These are phyloP conservation scores for Grosmannia clavigera DNA, from an alignment of 2,329 filamentous ascomycete genomes.

Conservation along the genomic window DNA sequence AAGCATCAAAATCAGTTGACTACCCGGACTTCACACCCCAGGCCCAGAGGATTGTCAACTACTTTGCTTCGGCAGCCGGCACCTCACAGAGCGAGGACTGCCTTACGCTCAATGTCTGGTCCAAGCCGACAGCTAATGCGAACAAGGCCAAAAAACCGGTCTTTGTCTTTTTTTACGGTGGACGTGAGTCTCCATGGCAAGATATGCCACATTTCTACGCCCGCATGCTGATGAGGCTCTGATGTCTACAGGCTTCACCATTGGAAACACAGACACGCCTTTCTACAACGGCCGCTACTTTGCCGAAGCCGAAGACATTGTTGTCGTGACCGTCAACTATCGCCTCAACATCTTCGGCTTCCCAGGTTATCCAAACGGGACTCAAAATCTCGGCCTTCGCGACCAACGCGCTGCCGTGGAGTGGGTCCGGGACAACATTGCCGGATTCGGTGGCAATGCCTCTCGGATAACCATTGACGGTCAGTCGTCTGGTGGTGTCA, in stretches of 20 bases:
- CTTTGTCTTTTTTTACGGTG: conserved; percentile 26
- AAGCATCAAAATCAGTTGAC: conserved; percentile 13
- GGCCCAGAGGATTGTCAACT: conserved; percentile 16
- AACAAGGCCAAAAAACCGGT: conserved; percentile 19
- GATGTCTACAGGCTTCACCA: conserved; percentile 12
- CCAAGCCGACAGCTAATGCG: conserved; percentile 12
- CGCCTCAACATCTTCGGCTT: conserved; percentile 30
- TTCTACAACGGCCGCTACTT: conserved; percentile 31
- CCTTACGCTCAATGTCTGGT: conserved; percentile 26
- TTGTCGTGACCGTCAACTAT: conserved; percentile 36
- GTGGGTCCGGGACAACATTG: conserved; percentile 35
- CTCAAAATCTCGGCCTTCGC: conserved; percentile 31
- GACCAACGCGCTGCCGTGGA: conserved; percentile 38
- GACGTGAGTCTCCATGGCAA: conserved; percentile 10
- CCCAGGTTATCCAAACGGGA: conserved; percentile 18
- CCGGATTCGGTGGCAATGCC: conserved; percentile 31
- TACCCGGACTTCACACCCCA: conserved; percentile 19
- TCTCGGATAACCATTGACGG: conserved; percentile 27
- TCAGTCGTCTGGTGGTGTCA: conserved; percentile 28
- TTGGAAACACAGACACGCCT: conserved; percentile 21
- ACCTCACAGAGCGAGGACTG: conserved; percentile 24
- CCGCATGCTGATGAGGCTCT: too few species aligned
- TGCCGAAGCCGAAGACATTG: conserved; percentile 27
- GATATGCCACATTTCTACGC: too few species aligned
- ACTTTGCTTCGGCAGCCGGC: conserved; percentile 13